A percentile compares a stretch with the other conserved stretches of the same genome.
phyloP scores from a whole-genome alignment of 139 green algal species.

The Micractinium sp. region DNA sequence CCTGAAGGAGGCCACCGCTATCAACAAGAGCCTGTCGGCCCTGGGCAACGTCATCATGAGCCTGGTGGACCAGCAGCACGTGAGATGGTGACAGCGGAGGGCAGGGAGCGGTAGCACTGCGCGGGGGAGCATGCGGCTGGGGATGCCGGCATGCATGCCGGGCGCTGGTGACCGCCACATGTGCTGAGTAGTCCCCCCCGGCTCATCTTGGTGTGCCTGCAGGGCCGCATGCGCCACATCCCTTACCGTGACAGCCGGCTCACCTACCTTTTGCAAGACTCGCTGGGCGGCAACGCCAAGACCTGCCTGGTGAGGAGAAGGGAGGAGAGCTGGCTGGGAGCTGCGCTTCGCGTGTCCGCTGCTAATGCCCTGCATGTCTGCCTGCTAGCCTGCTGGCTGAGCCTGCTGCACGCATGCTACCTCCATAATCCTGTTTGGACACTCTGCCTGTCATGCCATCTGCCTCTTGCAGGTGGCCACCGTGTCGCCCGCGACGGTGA shows the following conservation, averaged over 20 bases:
- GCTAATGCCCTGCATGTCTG: slow-evolving; percentile 11
- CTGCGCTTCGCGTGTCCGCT: background rate
- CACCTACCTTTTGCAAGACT: slow-evolving; percentile 97
- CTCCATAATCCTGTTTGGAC: too few species aligned
- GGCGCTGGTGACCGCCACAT: background rate
- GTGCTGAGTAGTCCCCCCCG: background rate
- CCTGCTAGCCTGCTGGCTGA: background rate
- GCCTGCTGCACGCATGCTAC: too few species aligned
- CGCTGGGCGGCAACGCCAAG: slow-evolving; percentile 94
- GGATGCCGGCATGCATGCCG: background rate
- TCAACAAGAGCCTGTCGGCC: slow-evolving; percentile 89
- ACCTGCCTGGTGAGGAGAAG: slow-evolving; percentile 41
- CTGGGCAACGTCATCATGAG: slow-evolving; percentile 93
- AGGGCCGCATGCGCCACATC: slow-evolving; percentile 71
- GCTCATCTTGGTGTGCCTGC: background rate
- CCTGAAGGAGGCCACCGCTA: slow-evolving; percentile 91
- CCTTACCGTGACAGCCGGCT: slow-evolving; percentile 97
- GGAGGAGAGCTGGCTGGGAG: background rate
- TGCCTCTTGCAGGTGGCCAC: slow-evolving; percentile 87
- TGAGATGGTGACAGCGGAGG: background rate
- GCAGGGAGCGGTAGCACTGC: background rate
- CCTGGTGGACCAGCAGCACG: slow-evolving; percentile 78
- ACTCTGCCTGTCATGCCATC: background rate
- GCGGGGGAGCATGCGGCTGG: background rate
- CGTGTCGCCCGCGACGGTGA: slow-evolving; percentile 72